Evolutionary conservation across 1,284 basidiomycete species (phyloP), one percentile per base, ranked within the genome.

Genomic region (Ustilago vetiveriae): DNA sequence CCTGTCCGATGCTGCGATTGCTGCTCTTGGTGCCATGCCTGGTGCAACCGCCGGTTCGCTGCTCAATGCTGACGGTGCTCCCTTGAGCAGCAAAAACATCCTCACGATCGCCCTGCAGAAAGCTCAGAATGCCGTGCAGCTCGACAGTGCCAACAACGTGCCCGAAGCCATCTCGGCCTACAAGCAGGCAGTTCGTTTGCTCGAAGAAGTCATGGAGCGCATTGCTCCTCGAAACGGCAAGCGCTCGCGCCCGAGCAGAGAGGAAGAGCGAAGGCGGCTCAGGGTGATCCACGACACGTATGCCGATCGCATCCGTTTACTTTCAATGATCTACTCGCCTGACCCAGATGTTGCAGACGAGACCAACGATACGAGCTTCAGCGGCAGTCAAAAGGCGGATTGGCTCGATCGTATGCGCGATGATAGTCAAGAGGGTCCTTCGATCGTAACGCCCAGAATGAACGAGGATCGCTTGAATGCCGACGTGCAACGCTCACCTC

Each of bases 211-310:
- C 33, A 84, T 84, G 81, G 75, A 78, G 7, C 72, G 82, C 16
- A 82, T 83, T 22, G 75, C 83, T 22, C 78, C 81, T 14, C 73
- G 71, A 44, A 51, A 36, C 29, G 62, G 69, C 22, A 72, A 72
- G 37, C 71, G 74, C 24, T 60, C 72, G 14, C 70, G 68, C 35
- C 71, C 52, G 45, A 78, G 44, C 62, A 66, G 70, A 44, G 81
- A 75, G 71, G 83, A 83, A 42, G 83, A 83, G 58, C 74, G 81
- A 14, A 45, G 81, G 19, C 35, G 82, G 33, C 53, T 83, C 11
- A 51, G 62, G 27, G 82, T 83, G 19, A 83, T 83, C 37, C 83
- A 83, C 70, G 82, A 83, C 47, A 83, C 83, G 1, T 83, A 83
- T 57, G 78, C 78, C 21, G 82, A 83, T 47, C 79, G 83, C 4